phyloP scores from a whole-genome alignment of 2,329 filamentous ascomycete genomes.

The Diaporthe sp. region DNA sequence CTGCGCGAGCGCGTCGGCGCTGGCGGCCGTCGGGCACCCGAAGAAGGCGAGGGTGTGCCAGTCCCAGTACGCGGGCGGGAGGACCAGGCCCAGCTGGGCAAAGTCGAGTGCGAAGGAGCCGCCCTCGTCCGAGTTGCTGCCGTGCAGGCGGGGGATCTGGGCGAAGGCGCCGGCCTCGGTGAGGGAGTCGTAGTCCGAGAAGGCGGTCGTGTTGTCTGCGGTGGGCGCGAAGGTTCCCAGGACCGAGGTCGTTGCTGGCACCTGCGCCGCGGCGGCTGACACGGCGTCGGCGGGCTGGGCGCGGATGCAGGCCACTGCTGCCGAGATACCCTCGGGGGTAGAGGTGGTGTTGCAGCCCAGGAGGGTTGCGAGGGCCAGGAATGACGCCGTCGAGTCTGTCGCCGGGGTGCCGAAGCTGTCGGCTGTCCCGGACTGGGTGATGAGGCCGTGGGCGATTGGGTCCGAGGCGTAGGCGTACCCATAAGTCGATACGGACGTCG shows the following conservation, averaged over 20 bases:
- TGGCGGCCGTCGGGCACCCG: conserved; percentile 12
- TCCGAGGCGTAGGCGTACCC: conserved; percentile 30
- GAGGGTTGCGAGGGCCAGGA: not conserved
- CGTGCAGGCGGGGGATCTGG: conserved; percentile 5
- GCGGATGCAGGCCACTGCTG: conserved; percentile 13
- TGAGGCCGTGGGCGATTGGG: conserved; percentile 33
- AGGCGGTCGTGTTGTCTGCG: conserved; percentile 23
- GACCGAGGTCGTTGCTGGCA: not conserved
- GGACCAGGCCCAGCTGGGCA: conserved; percentile 4
- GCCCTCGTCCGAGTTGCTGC: conserved; percentile 18
- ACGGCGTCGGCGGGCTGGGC: conserved; percentile 9
- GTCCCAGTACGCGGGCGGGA: conserved; percentile 14
- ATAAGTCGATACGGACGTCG: not conserved
- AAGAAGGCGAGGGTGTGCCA: conserved; percentile 31
- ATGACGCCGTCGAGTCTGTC: not conserved
- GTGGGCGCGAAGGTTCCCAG: conserved; percentile 26
- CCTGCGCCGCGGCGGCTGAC: not conserved
- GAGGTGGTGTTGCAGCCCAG: conserved; percentile 21
- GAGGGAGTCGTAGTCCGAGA: not conserved
- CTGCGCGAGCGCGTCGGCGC: not conserved
- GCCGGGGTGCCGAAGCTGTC: conserved; percentile 11
- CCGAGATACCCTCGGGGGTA: not conserved
- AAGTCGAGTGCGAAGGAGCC: conserved; percentile 21
- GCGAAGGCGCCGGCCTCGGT: conserved; percentile 3
- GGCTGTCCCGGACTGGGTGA: conserved; percentile 33